Base-by-base conservation (phyloP, 352 stramenopile species). In the Phytophthora sojae region DNA sequence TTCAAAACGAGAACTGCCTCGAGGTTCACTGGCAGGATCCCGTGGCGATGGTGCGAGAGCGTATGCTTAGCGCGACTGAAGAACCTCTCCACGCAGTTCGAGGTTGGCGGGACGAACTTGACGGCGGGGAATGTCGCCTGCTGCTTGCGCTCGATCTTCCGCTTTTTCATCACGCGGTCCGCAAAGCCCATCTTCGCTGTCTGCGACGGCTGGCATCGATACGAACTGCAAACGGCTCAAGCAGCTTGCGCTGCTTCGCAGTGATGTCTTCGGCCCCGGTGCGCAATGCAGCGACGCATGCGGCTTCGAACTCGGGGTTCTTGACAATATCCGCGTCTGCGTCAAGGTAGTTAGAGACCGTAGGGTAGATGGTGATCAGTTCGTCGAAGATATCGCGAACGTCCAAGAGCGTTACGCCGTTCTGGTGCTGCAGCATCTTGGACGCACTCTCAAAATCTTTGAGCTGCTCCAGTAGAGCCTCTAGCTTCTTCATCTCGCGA, bases 341-440 rank as follows among this genome's bases (percentile, higher is more conserved):
- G 11, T 11, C 57, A 4, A 56, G 39, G 19, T 64, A 25, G 44
- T 19, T 30, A 1, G 25, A 12, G 15, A 53, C n/a, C 2, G 4
- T 47, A 12, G 57, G 44, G 44, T 64, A 21, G 15, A n/a, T 4
- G 5, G 11, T 4, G 15, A 47, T 47, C 11, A 64, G 29, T 15
- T 39, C 57, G 19, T 64, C 57, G 29, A 50, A 64, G 15, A 64
- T 44, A 25, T 64, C 44, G 6, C 57, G 57, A 14, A 56, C 44
- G 8, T 64, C 57, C 4, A 17, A 39, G 17, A 56, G 44, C n/a
- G 8, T 45, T 23, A 56, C n/a, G 6, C 44, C 44, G 29, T 64
- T 25, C 19, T 50, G 19, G 7, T 32, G 4, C 25, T 64, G 57
- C 42, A 64, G 26, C 57, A 32, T 64, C 6, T 23, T 55, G 26